These are phyloP conservation scores for Periconia sp. DNA, from an alignment of 2,329 filamentous ascomycete species.

Conservation along the genomic window DNA sequence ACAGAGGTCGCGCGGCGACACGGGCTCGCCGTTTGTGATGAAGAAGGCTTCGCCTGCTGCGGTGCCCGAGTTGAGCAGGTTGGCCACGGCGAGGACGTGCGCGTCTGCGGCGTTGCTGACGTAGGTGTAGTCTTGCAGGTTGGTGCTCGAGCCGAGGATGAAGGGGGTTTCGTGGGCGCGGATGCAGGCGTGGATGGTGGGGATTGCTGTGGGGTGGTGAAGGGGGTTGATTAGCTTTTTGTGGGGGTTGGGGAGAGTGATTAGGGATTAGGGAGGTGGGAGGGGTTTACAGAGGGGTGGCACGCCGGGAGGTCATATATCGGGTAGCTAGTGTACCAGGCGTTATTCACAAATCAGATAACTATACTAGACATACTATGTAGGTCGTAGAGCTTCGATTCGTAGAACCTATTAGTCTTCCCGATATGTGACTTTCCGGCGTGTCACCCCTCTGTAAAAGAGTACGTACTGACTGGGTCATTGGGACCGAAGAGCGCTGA, in stretches of 20 bases:
- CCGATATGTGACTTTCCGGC: no score
- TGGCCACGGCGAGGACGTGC: conserved; percentile 77
- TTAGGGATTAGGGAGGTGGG: no score
- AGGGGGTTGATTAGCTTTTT: no score
- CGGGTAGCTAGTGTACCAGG: no score
- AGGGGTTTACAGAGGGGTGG: no score
- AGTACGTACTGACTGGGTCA: conserved; percentile 62
- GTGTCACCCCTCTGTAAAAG: no score
- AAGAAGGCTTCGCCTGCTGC: conserved; percentile 81
- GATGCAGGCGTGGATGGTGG: conserved; percentile 73
- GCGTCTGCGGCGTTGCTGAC: conserved; percentile 72
- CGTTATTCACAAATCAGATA: no score
- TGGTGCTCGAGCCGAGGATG: conserved; percentile 75
- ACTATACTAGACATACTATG: no score
- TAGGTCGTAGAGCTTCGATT: no score
- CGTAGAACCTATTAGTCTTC: no score
- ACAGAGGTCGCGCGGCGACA: conserved; percentile 90
- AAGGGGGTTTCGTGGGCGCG: conserved; percentile 69
- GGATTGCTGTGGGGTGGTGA: conserved; percentile 53
- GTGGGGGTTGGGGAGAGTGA: no score
- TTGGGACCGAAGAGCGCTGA: conserved; percentile 90
- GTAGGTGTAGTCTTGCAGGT: conserved; percentile 72
- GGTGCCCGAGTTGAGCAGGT: conserved; percentile 64
- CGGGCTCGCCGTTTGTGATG: conserved; percentile 83
- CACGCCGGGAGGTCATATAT: no score